These are phyloP conservation scores for Perkinsela sp. DNA, from an alignment of 208 protist species.

Conservation along the genomic window DNA sequence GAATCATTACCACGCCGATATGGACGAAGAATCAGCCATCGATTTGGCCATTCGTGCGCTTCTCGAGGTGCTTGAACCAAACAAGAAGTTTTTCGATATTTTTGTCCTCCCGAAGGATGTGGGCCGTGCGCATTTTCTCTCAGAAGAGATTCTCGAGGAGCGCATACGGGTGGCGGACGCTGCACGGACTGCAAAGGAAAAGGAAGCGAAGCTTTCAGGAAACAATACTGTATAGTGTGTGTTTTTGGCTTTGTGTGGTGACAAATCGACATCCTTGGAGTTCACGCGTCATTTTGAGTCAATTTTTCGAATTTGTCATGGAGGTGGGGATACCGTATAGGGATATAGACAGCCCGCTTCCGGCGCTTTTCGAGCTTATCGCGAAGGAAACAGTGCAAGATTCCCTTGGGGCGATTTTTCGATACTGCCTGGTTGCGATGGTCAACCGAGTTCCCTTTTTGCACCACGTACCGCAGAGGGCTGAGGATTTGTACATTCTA, in stretches of 20 bases:
- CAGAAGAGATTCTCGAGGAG: not conserved
- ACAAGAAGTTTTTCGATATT: constrained; percentile 61
- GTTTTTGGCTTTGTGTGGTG: too few species aligned
- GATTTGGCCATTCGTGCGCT: constrained; percentile 89
- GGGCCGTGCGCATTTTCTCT: not conserved
- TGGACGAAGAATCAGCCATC: constrained; percentile 61
- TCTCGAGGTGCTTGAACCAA: constrained; percentile 83
- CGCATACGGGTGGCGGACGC: not conserved
- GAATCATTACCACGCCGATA: constrained; percentile 82
- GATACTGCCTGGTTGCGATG: not conserved
- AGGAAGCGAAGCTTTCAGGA: not conserved
- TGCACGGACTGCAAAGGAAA: not conserved
- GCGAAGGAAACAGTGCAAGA: not conserved
- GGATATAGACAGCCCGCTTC: not conserved
- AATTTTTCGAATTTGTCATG: not conserved
- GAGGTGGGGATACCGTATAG: not conserved
- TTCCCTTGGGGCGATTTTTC: not conserved
- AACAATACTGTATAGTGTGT: too few species aligned
- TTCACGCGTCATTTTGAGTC: too few species aligned
- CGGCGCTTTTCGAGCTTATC: not conserved
- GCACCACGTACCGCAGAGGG: not conserved
- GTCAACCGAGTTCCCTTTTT: not conserved
- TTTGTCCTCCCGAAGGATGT: constrained; percentile 16
- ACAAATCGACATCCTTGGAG: too few species aligned
- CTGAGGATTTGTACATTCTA: not conserved